These are phyloP conservation scores for Aureobasidium sp. DNA, from an alignment of 2,329 filamentous ascomycete species.

Conservation along the genomic window DNA sequence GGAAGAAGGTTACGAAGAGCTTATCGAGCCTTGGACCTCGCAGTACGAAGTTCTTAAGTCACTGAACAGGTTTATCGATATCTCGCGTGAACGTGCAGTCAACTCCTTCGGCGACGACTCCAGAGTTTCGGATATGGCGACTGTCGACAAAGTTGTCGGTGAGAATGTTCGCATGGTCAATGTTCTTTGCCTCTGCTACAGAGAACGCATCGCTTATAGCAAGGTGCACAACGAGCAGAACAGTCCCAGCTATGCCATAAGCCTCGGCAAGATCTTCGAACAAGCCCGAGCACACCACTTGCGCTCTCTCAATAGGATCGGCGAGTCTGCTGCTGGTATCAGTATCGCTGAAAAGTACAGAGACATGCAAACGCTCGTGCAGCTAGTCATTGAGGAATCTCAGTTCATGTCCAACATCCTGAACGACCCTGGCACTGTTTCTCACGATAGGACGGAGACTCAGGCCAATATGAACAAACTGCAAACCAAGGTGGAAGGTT, in stretches of 20 bases:
- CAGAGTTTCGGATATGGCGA: slow-evolving; percentile 27
- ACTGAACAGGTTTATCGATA: slow-evolving; percentile 30
- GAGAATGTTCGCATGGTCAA: slow-evolving; percentile 50
- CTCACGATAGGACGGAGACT: slow-evolving; percentile 21
- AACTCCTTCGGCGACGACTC: slow-evolving; percentile 23
- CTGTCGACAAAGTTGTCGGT: slow-evolving; percentile 42
- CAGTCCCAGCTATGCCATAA: slow-evolving; percentile 41
- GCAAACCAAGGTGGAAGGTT: slow-evolving; percentile 36
- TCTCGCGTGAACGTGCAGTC: slow-evolving; percentile 35
- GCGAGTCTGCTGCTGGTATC: slow-evolving; percentile 51
- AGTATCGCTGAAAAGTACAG: slow-evolving; percentile 54
- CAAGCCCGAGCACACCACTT: slow-evolving; percentile 37
- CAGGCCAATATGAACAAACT: slow-evolving; percentile 39
- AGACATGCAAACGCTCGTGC: slow-evolving; percentile 57
- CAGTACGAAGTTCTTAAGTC: slow-evolving; percentile 41
- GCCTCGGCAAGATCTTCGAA: slow-evolving; percentile 38
- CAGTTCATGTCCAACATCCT: slow-evolving; percentile 32
- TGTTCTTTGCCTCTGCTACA: slow-evolving; percentile 50
- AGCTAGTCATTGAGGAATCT: slow-evolving; percentile 40
- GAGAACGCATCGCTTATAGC: slow-evolving; percentile 54
- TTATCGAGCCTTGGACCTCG: slow-evolving; percentile 84
- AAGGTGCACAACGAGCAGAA: slow-evolving; percentile 45
- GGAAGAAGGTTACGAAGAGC: slow-evolving; percentile 47
- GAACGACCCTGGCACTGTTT: slow-evolving; percentile 29
- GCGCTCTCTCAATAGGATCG: slow-evolving; percentile 39